Evolutionary conservation across 2,329 filamentous ascomycete genomes (phyloP), one percentile per base, ranked within the genome.

Genomic region (Exophiala spinifera): DNA sequence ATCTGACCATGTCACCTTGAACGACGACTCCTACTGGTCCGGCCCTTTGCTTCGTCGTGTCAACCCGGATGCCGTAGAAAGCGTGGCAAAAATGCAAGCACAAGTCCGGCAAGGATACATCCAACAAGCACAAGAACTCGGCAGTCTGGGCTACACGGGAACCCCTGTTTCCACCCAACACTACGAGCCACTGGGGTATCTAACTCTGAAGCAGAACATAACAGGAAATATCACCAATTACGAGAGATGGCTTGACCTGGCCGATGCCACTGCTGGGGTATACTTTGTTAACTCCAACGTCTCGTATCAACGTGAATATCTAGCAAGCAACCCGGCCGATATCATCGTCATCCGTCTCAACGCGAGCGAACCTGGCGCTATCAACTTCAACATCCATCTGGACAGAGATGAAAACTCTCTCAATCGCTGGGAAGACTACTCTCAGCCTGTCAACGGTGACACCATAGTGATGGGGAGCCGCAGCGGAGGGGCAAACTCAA

Each of bases 161-260:
- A 44, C 51, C 13, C 51, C 51, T 28, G 31, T 28, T 8, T 49
- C 51, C 10, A 33, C 21, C 62, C 69, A 76, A 36, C 73, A 78
- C 55, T 79, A 78, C 56, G 76, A 79, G 53, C 75, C 71, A n/a
- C 61, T 73, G 1, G 70, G 70, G 10, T 66, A 65, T n/a, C 60
- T 74, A 7, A 71, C 69, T n/a, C 36, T 78, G 3, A 71, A 75
- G 21, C 72, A 76, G 54, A 33, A 54, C 36, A 69, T 65, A 5
- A 72, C 76, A 39, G 53, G 50, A 0, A 45, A 61, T 4, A 48
- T 62, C 14, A 60, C 61, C 10, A 59, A 72, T 6, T 78, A 78
- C 51, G 61, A 62, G 20, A 69, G 77, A 6, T 68, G 63, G 8
- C 65, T 79, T 0, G 70, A 77, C 51, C 61, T 78, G 10, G 59